phyloP scores from a whole-genome alignment of 2,329 filamentous ascomycete genomes.

The Scortechinia acanthostroma region DNA sequence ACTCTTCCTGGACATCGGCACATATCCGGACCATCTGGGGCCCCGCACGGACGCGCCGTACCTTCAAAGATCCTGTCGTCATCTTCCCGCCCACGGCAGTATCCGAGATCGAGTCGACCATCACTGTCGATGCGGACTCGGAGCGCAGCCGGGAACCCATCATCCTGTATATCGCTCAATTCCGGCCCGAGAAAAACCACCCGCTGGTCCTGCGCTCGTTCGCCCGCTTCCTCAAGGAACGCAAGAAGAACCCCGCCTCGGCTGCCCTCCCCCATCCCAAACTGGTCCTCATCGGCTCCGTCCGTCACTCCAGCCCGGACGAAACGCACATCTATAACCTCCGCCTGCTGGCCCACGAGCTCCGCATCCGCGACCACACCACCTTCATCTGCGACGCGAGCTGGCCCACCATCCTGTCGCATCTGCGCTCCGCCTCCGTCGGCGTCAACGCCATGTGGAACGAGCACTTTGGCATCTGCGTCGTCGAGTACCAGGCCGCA shows the following conservation, averaged over 20 bases:
- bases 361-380: slow-evolving; percentile 52
- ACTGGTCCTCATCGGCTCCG: slow-evolving; percentile 57
- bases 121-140: background rate
- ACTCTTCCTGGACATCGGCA: slow-evolving; percentile 59
- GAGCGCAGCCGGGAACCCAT: slow-evolving; percentile 40
- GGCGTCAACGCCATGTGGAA: slow-evolving; percentile 70
- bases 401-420: slow-evolving; percentile 52
- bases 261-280: slow-evolving; percentile 15
- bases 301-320: slow-evolving; percentile 43
- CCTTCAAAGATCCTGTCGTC: slow-evolving; percentile 21
- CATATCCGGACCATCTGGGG: slow-evolving; percentile 56
- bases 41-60: background rate
- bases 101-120: background rate
- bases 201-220: slow-evolving; percentile 55
- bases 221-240: slow-evolving; percentile 34
- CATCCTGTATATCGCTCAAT: slow-evolving; percentile 63
- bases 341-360: slow-evolving; percentile 56
- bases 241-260: slow-evolving; percentile 10
- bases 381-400: slow-evolving; percentile 59
- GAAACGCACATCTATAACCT: slow-evolving; percentile 55
- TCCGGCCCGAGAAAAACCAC: slow-evolving; percentile 66
- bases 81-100: slow-evolving; percentile 3
- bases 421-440: slow-evolving; percentile 46
- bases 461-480: slow-evolving; percentile 66
- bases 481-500: slow-evolving; percentile 65